phyloP scores from a whole-genome alignment of 805 yeast genomes.

The Myxozyma vanderwaltii region DNA sequence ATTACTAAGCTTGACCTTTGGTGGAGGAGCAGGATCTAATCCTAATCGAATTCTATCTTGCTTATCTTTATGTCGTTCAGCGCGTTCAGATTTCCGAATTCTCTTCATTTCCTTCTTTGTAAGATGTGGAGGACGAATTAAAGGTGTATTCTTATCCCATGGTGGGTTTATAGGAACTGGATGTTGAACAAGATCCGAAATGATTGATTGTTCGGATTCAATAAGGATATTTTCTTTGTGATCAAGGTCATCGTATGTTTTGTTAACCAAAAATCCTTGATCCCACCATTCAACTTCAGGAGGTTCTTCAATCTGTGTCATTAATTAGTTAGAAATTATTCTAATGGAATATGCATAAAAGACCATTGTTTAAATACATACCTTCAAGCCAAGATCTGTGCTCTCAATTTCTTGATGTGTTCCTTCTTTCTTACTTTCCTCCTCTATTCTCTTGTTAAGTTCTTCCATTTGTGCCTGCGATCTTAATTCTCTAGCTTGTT shows the following conservation, averaged over 20 bases:
- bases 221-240: slow-evolving; percentile 35
- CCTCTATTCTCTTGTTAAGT: slow-evolving; percentile 43
- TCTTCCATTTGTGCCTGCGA: slow-evolving; percentile 44
- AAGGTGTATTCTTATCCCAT: slow-evolving; percentile 53
- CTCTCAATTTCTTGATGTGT: slow-evolving; percentile 53
- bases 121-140: slow-evolving; percentile 54
- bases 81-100: slow-evolving; percentile 69
- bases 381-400: slow-evolving; percentile 60
- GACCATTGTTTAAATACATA: slow-evolving; percentile 8
- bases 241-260: slow-evolving; percentile 38
- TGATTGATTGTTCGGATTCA: slow-evolving; percentile 49
- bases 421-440: slow-evolving; percentile 45
- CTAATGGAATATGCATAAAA: background rate
- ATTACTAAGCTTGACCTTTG: slow-evolving; percentile 82
- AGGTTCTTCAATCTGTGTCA: slow-evolving; percentile 45
- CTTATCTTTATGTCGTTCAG: slow-evolving; percentile 61
- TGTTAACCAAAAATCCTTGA: slow-evolving; percentile 52
- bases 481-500: slow-evolving; percentile 55
- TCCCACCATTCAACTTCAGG: slow-evolving; percentile 94
- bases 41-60: slow-evolving; percentile 82
- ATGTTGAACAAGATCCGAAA: slow-evolving; percentile 76
- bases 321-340: background rate
- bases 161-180: slow-evolving; percentile 69
- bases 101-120: slow-evolving; percentile 79
- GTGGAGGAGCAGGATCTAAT: slow-evolving; percentile 81